Evolutionary conservation across 2,329 filamentous ascomycete species (phyloP), one percentile per base, ranked within the genome.

Genomic region (Lecanosticta acicola): DNA sequence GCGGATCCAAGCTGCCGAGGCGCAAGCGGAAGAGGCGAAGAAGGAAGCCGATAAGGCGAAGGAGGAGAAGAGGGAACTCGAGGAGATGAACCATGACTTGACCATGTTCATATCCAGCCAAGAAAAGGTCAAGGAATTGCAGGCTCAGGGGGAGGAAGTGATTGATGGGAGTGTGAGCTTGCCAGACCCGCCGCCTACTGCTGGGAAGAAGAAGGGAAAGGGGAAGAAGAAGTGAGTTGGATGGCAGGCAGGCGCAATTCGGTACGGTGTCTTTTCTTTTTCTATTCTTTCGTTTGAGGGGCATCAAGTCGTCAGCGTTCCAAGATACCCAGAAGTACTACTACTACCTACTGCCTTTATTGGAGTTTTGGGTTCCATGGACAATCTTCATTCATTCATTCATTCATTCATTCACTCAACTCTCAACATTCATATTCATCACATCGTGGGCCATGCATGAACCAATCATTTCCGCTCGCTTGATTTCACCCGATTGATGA

Each of bases 11-110:
- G 82, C 86, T 54, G 66, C 87, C 14, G 73, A 77, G 34, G 73
- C 72, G 48, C 76, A 84, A 62, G 66, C 83, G 1, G 72, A 73
- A 19, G 73, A 72, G 33, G 67, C 85, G 3, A 78, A 77, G 57
- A 62, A 58, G 11, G 80, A 60, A 32, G 64, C 60, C 3, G 66
- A 62, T 51, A 65, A 55, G 50, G 53, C 69, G 1, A 66, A 67
- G 40, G 56, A 51, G 2, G 68, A 88, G 65, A 84, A 86, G 55
- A 75, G 71, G 32, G 88, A 94, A 56, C 68, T 95, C 35, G 80
- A 82, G 54, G 89, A 94, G 65, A 85, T 89, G 75, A 94, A 95
- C 62, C 78, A 85, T 11, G 91, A 96, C 64, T 64, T 96, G 63
- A 82, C 76, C 41, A 90, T 94, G 76, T 94, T 91, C 61, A 91